Conservation (phyloP, 139 green algal species). For the Chlamydomonas schloesseri region DNA sequence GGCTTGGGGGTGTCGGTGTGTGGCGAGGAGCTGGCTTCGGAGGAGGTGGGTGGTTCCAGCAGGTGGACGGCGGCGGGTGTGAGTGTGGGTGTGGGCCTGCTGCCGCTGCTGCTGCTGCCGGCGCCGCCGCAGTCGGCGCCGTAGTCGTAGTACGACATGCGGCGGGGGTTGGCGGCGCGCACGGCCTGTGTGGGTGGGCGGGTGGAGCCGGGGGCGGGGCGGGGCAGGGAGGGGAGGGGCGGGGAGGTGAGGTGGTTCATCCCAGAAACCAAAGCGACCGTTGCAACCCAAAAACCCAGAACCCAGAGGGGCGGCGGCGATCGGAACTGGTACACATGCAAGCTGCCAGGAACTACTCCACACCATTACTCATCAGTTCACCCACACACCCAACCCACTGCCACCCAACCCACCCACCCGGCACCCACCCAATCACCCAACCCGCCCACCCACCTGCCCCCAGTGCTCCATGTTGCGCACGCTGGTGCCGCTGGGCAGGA, state of each 20-base stretch:
- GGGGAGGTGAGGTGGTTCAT: too few species aligned
- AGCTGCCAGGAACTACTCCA: too few species aligned
- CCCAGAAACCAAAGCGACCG: too few species aligned
- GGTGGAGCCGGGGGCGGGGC: background rate
- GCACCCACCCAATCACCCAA: background rate
- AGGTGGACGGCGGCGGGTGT: background rate
- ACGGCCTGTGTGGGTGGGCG: background rate
- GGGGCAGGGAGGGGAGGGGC: background rate
- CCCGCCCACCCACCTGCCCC: constrained; percentile 46
- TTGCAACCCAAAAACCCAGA: too few species aligned
- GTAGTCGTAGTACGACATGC: constrained; percentile 18
- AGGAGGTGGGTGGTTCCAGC: too few species aligned
- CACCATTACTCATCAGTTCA: too few species aligned
- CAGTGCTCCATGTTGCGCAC: constrained; percentile 64
- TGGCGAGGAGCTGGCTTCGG: too few species aligned
- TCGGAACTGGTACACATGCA: too few species aligned
- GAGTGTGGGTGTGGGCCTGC: background rate
- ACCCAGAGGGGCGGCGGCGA: too few species aligned
- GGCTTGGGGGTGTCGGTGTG: background rate
- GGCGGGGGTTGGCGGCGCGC: background rate
- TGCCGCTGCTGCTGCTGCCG: background rate
- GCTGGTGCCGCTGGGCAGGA: constrained; percentile 49
- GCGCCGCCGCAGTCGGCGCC: constrained; percentile 34
- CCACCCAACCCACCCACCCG: background rate
- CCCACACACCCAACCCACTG: too few species aligned